Percentiles rank a stretch among this genome's conserved stretches.
These are phyloP conservation scores for Neurospora sp. DNA, from an alignment of 495 filamentous ascomycete species.

Conservation along the genomic window DNA sequence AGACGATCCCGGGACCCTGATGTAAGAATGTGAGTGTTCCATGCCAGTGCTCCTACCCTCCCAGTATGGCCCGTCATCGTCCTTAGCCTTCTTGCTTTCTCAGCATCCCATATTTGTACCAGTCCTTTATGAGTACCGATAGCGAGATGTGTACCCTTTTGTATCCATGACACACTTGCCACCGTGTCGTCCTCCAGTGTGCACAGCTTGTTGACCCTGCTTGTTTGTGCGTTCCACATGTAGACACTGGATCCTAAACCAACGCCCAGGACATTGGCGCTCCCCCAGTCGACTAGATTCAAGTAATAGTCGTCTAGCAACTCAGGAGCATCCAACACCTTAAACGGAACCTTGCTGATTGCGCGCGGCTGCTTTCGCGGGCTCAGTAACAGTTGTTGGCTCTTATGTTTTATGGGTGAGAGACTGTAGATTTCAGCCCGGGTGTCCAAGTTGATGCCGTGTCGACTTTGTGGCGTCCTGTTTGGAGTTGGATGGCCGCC, in stretches of 20 bases:
- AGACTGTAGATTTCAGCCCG: slow-evolving; percentile 87
- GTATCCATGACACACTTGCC: slow-evolving; percentile 96
- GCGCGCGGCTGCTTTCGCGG: slow-evolving; percentile 79
- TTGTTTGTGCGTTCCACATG: slow-evolving; percentile 90
- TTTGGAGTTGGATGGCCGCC: slow-evolving; percentile 74
- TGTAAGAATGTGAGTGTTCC: slow-evolving; percentile 96
- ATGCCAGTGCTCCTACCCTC: slow-evolving; percentile 82
- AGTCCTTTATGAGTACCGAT: slow-evolving; percentile 90
- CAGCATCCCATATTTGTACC: slow-evolving; percentile 96
- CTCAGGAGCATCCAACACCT: slow-evolving; percentile 93
- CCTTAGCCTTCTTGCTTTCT: slow-evolving; percentile 68
- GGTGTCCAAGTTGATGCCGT: slow-evolving; percentile 76
- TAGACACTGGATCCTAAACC: slow-evolving; percentile 91
- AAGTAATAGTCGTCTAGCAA: slow-evolving; percentile 95
- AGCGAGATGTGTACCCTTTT: slow-evolving; percentile 86
- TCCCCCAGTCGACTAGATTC: slow-evolving; percentile 98
- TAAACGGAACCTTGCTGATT: slow-evolving; percentile 93
- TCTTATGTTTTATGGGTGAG: slow-evolving; percentile 81
- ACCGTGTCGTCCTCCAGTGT: slow-evolving; percentile 89
- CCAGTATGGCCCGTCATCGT: slow-evolving; percentile 96
- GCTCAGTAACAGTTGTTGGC: slow-evolving; percentile 82
- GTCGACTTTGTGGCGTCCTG: slow-evolving; percentile 77
- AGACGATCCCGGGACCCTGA: slow-evolving; percentile 88
- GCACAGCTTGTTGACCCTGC: slow-evolving; percentile 83
- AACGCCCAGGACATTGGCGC: slow-evolving; percentile 83